Conservation (phyloP, 1,139 yeast genomes). For the Petasospora fabianii region DNA sequence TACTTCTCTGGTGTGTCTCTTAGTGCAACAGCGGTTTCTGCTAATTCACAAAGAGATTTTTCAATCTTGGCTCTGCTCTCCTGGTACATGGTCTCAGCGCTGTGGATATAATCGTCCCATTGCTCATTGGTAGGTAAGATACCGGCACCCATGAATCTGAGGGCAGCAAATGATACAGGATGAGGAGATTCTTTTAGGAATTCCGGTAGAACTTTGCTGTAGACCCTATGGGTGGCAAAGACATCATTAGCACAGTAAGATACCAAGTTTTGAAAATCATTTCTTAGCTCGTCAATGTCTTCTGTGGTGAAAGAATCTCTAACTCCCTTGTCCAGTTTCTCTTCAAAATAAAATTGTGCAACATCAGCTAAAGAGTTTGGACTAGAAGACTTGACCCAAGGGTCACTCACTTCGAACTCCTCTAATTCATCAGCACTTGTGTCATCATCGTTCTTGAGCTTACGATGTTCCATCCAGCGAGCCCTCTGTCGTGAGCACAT, state of each 20-base stretch:
- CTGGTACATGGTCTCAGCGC: constrained; percentile 66
- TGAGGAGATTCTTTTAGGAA: constrained; percentile 76
- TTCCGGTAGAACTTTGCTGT: constrained; percentile 63
- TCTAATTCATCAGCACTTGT: constrained; percentile 21
- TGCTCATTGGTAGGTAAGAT: constrained; percentile 72
- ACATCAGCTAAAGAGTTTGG: constrained; percentile 81
- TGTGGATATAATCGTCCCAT: constrained; percentile 72
- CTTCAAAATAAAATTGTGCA: constrained; percentile 73
- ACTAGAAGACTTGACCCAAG: constrained; percentile 78
- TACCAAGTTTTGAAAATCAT: constrained; percentile 58
- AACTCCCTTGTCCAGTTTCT: constrained; percentile 59
- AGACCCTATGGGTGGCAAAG: constrained; percentile 65
- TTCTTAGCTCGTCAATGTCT: constrained; percentile 52
- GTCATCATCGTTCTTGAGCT: constrained; percentile 29
- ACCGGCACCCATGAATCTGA: constrained; percentile 70
- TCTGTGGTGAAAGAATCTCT: constrained; percentile 62
- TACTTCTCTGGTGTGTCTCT: constrained; percentile 32
- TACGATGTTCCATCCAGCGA: constrained; percentile 64
- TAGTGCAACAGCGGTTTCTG: constrained; percentile 51
- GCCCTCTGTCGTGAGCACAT: constrained; percentile 91
- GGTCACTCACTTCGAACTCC: constrained; percentile 41
- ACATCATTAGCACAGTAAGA: constrained; percentile 88
- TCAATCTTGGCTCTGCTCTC: constrained; percentile 56
- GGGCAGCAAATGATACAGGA: constrained; percentile 91
- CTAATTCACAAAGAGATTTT: constrained; percentile 54